Evolutionary conservation across 192 early-diverging fungal genomes (phyloP).

Genomic region (Umbelopsis sp.): DNA sequence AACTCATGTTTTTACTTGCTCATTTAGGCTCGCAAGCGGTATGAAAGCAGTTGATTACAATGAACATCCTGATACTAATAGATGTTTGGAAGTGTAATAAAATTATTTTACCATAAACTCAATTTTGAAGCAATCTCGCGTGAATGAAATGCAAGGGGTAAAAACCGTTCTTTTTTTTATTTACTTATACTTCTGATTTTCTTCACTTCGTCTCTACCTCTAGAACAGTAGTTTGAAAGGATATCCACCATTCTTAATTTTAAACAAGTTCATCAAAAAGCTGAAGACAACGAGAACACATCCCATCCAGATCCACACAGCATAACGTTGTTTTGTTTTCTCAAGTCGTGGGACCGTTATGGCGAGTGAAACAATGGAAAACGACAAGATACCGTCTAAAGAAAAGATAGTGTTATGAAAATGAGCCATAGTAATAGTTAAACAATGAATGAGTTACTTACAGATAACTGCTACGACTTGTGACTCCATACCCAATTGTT

Average conservation of each 20-base stretch:
- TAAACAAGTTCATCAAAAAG: conserved; percentile 66
- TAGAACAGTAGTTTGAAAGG: conserved; percentile 63
- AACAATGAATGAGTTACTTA: conserved; percentile 36
- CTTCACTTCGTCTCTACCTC: not conserved
- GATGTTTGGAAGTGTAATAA: too few species aligned
- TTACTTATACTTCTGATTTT: not conserved
- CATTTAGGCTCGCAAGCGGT: conserved; percentile 5
- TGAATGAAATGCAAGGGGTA: not conserved
- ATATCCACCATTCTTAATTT: conserved; percentile 71
- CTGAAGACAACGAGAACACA: conserved; percentile 70
- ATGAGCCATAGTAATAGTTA: not conserved
- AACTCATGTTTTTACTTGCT: not conserved
- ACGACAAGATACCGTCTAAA: conserved; percentile 62
- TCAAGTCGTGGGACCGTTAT: conserved; percentile 55
- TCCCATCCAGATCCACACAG: conserved; percentile 58
- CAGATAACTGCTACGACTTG: conserved; percentile 75
- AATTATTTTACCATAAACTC: too few species aligned
- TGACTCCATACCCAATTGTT: conserved; percentile 70
- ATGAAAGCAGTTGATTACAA: not conserved
- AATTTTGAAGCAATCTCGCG: too few species aligned
- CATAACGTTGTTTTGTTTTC: conserved; percentile 52
- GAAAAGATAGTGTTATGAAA: not conserved
- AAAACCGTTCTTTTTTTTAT: not conserved
- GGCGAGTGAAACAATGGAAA: conserved; percentile 56
- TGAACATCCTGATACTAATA: too few species aligned